Base-by-base conservation (phyloP, 345 rosid species). In the Kandelia obovata region DNA sequence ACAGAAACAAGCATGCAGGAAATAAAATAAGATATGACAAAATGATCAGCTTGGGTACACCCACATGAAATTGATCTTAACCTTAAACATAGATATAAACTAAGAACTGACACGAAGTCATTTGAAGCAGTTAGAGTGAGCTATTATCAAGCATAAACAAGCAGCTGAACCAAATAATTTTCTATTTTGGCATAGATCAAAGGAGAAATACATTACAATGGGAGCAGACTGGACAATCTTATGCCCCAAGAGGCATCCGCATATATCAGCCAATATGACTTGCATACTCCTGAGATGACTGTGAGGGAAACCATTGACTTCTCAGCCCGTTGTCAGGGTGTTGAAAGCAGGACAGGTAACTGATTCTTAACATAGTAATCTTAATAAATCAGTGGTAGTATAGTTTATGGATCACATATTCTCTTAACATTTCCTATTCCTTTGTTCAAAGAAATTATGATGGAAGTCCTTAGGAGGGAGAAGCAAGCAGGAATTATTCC, bases 401-500 rank as follows among this genome's bases (percentile, higher is more conserved):
- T 9, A 55, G 58, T 13, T 23, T 13, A 10, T 39, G 46, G 15
- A 55, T 55, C 27, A 23, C 28, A 23, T 55, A 23, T 1, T 21
- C 27, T n/a, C 27, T 23, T 55, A 55, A 49, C 31, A 55, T 3
- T 13, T 49, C 28, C 31, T 27, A 8, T 59, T 59, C 20, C 34
- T 11, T 26, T 61, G 46, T 26, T 21, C 2, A 28, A 64, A 81
- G 84, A 78, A 67, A 58, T 78, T 6, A 58, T 83, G 73, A 56
- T 66, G 70, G 89, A 85, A 70, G 68, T 85, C 43, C 69, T 65
- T 39, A 73, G 74, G 68, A 74, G 84, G 72, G 91, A 87, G 76
- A 78, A 83, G 76, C 70, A 61, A 75, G 85, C 79, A 13, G 79
- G 84, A 11, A 68, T 84, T 23, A 47, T 70, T 20, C 91, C 91